These are phyloP conservation scores for Boletus bicolor DNA, from an alignment of 768 basidiomycete species.

Conservation along the genomic window DNA sequence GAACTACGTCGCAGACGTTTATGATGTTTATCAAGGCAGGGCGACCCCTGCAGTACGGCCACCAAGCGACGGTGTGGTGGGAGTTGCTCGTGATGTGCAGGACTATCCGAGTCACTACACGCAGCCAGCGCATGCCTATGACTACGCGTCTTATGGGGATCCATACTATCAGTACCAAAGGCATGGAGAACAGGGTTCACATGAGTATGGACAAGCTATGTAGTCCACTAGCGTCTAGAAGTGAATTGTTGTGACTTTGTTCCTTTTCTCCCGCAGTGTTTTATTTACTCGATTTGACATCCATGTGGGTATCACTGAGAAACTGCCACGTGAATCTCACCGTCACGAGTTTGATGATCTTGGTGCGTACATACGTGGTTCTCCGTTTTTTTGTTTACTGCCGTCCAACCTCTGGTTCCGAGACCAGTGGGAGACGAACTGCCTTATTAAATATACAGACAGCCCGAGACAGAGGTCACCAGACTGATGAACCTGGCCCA, in stretches of 20 bases:
- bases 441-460: background rate
- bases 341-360: background rate
- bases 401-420: background rate
- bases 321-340: background rate
- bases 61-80: conserved; percentile 30
- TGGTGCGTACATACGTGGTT: background rate
- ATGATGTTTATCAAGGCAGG: conserved; percentile 55
- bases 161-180: conserved; percentile 29
- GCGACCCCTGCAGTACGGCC: conserved; percentile 35
- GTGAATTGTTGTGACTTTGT: conserved; percentile 16
- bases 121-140: conserved; percentile 24
- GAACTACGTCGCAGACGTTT: conserved; percentile 42
- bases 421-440: background rate
- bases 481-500: background rate
- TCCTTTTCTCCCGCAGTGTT: conserved; percentile 20
- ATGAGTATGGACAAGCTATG: conserved; percentile 34
- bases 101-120: conserved; percentile 33
- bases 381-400: background rate
- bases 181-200: conserved; percentile 26
- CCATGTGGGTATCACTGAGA: conserved; percentile 1
- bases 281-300: conserved; percentile 26
- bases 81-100: conserved; percentile 40
- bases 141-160: conserved; percentile 30
- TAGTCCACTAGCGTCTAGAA: conserved; percentile 19
- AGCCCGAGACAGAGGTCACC: background rate